Conservation (phyloP, 169 alveolate genomes). For the Blepharisma undulans region DNA sequence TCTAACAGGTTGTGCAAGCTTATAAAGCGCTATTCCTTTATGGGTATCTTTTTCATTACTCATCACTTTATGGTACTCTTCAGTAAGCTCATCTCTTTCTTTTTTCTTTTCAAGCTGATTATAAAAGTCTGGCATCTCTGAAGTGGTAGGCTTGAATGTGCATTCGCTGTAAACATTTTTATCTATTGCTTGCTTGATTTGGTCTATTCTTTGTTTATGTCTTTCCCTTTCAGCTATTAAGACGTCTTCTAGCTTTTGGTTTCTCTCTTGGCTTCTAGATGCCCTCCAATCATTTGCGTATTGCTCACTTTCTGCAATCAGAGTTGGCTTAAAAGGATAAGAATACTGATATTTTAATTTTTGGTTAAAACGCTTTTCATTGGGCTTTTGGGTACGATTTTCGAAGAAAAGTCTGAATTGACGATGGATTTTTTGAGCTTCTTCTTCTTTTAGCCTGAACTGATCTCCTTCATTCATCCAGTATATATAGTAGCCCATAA, state of each 20-base stretch:
- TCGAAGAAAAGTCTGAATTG: background rate
- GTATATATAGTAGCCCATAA: slow-evolving; percentile 9
- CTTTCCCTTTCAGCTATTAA: background rate
- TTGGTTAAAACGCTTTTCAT: background rate
- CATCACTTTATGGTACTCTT: background rate
- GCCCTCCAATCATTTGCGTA: background rate
- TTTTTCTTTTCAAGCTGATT: background rate
- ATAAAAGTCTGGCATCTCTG: background rate
- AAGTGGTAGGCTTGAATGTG: background rate
- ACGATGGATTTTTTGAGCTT: background rate
- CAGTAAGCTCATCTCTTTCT: background rate
- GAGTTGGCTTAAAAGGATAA: background rate
- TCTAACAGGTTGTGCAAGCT: background rate
- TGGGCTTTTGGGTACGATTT: background rate
- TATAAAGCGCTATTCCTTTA: background rate
- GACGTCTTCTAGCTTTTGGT: background rate
- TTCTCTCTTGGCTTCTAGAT: background rate
- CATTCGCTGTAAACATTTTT: background rate
- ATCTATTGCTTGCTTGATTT: background rate
- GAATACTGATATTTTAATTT: background rate
- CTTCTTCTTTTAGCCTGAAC: background rate
- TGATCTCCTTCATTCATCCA: background rate
- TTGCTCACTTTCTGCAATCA: background rate
- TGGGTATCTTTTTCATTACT: background rate
- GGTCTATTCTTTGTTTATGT: background rate